A percentile compares a stretch with the other conserved stretches of the same genome.
phyloP scores from a whole-genome alignment of 345 rosid genomes.

The Citrus glauca region DNA sequence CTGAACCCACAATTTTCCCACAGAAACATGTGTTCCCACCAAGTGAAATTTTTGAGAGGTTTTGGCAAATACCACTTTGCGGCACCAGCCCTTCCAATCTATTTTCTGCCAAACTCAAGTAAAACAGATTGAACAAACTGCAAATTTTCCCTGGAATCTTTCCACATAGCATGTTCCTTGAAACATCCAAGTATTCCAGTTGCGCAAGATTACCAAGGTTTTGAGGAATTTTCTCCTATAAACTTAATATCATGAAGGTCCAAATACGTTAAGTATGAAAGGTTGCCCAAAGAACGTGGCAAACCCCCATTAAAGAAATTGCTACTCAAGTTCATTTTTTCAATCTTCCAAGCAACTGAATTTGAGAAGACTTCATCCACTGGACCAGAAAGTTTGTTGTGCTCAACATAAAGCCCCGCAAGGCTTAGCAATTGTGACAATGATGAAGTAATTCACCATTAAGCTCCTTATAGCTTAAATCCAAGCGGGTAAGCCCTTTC shows the following conservation, averaged over 20 bases:
- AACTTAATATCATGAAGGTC: constrained; percentile 63
- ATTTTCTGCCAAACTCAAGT: constrained; percentile 53
- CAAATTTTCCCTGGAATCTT: constrained; percentile 60
- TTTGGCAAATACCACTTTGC: constrained; percentile 49
- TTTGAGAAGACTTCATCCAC: constrained; percentile 30
- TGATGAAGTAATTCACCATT: constrained; percentile 54
- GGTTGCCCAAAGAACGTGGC: constrained; percentile 60
- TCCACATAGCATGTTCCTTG: constrained; percentile 57
- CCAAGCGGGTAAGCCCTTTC: constrained; percentile 71
- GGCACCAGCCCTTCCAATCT: constrained; percentile 65
- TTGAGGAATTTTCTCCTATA: constrained; percentile 53
- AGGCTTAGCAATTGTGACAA: constrained; percentile 58
- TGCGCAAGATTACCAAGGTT: constrained; percentile 61
- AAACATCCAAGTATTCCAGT: constrained; percentile 59
- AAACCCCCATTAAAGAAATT: constrained; percentile 26
- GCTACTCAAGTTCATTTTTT: constrained; percentile 42
- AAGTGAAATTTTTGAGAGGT: constrained; percentile 39
- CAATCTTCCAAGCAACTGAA: constrained; percentile 61
- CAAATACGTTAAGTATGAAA: constrained; percentile 56
- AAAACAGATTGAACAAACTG: constrained; percentile 35
- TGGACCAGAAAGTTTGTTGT: constrained; percentile 55
- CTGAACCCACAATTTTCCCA: constrained; percentile 40
- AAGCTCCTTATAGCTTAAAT: constrained; percentile 66
- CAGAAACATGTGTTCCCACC: constrained; percentile 65
- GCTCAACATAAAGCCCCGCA: constrained; percentile 70